Evolutionary conservation across 495 filamentous ascomycete species (phyloP).

Genomic region (Podospora conica): DNA sequence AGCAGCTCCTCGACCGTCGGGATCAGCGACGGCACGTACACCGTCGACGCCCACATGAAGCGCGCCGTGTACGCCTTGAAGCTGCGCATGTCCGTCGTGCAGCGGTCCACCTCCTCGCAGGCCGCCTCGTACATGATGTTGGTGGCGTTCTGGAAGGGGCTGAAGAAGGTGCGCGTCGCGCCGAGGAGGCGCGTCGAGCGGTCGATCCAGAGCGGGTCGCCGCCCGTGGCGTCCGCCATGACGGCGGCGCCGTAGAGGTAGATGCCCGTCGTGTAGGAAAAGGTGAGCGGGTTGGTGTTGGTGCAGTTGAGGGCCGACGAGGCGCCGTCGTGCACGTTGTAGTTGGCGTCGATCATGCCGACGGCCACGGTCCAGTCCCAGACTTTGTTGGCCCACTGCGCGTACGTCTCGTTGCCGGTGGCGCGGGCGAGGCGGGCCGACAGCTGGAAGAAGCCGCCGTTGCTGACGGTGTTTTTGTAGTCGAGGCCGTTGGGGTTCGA

Average conservation of each 20-base stretch:
- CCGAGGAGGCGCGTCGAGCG: constrained; percentile 46
- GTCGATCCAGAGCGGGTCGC: constrained; percentile 43
- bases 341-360: constrained; percentile 44
- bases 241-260: constrained; percentile 61
- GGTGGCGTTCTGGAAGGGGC: constrained; percentile 38
- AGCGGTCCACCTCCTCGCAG: constrained; percentile 59
- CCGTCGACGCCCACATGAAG: constrained; percentile 63
- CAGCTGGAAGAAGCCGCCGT: constrained; percentile 64
- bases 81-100: constrained; percentile 66
- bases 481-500: constrained; percentile 64
- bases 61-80: constrained; percentile 76
- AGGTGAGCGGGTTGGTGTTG: constrained; percentile 40
- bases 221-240: constrained; percentile 56
- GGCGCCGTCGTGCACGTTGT: constrained; percentile 53
- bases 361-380: constrained; percentile 60
- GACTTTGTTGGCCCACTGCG: constrained; percentile 60
- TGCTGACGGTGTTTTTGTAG: constrained; percentile 67
- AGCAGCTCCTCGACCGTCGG: constrained; percentile 47
- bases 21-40: constrained; percentile 53
- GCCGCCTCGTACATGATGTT: constrained; percentile 62
- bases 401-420: constrained; percentile 58
- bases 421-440: constrained; percentile 61
- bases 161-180: constrained; percentile 41
- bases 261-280: constrained; percentile 61
- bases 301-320: constrained; percentile 40